These are phyloP conservation scores for Ganoderma lucidum DNA, from an alignment of 1,284 basidiomycete species.

Conservation along the genomic window DNA sequence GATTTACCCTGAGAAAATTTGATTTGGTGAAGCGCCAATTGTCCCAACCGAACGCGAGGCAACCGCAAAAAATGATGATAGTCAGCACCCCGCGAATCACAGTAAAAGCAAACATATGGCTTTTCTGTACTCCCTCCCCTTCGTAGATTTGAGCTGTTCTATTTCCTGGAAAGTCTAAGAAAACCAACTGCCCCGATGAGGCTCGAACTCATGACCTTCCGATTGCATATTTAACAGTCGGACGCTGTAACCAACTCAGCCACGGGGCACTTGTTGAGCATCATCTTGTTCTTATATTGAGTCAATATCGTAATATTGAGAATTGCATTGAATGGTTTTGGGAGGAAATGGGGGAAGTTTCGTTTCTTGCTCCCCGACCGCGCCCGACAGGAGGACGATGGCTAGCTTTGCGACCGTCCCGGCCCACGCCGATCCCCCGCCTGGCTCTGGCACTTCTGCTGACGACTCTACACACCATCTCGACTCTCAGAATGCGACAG, in stretches of 20 bases:
- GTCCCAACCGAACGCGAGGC: too few relatives aligned
- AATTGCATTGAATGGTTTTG: not conserved
- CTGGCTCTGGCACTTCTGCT: slow-evolving; percentile 36
- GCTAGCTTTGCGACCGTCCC: slow-evolving; percentile 43
- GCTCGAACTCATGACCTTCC: slow-evolving; percentile 82
- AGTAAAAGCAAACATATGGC: too few relatives aligned
- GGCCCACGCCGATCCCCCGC: slow-evolving; percentile 41
- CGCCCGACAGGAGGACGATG: slow-evolving; percentile 39
- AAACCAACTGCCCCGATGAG: slow-evolving; percentile 66
- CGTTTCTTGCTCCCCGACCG: slow-evolving; percentile 36
- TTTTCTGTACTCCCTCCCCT: too few relatives aligned
- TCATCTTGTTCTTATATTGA: not conserved
- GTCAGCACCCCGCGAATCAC: too few relatives aligned
- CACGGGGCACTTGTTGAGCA: slow-evolving; percentile 60
- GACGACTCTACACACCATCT: slow-evolving; percentile 31
- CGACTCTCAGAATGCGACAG: slow-evolving; percentile 24
- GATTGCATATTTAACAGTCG: slow-evolving; percentile 69
- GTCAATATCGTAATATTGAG: too few relatives aligned
- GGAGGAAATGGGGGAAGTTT: slow-evolving; percentile 13
- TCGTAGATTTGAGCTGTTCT: too few relatives aligned
- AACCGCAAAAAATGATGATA: too few relatives aligned
- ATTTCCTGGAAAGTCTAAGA: too few relatives aligned
- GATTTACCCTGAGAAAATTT: too few relatives aligned
- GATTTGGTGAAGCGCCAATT: too few relatives aligned
- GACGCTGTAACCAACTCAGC: slow-evolving; percentile 84